Base-by-base conservation (phyloP, 768 basidiomycete genomes). In the Rubroboletus satanas region DNA sequence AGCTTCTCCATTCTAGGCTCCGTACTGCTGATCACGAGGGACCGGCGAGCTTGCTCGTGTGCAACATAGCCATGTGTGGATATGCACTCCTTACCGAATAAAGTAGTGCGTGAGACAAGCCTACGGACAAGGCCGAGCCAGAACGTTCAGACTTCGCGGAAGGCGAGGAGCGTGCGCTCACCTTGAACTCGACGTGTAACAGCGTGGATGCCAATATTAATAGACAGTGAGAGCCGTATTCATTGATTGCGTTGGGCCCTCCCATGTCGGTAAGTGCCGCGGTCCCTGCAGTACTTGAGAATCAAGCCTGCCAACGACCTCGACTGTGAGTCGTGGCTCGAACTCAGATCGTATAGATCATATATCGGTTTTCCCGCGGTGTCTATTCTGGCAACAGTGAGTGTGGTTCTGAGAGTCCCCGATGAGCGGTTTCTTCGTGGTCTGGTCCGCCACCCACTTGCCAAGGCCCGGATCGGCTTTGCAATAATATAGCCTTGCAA, bases 181-280 rank as follows among this genome's bases (percentile, higher is more conserved):
- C 9, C 32, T 28, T 23, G 17, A 23, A 33, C 32, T 29, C 45
- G 45, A 21, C 36, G 18, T 47, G 49, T 26, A 46, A 43, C 45
- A 26, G 36, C 36, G n/a, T 47, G 45, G 21, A 36, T 5, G 15
- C 6, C 41, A 38, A 38, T 31, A 57, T 62, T 52, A 62, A 49
- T 52, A 62, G 35, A 49, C 50, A 35, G 38, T 38, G 36, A 44
- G 53, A 47, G 51, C n/a, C 7, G 18, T 31, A 21, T 44, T 52
- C 26, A 45, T 38, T 35, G 49, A 58, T 56, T 7, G 31, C 32
- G 29, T 18, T 17, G 15, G 6, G n/a, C 33, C 35, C 56, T 38
- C 36, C 52, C 23, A 28, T 21, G 36, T 45, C 43, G 45, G 33
- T 18, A 49, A 35, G 35, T 46, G 47, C 49, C 54, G 51, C 36